Evolutionary conservation across 345 rosid species (phyloP).

Genomic region (Microcos paniculata): DNA sequence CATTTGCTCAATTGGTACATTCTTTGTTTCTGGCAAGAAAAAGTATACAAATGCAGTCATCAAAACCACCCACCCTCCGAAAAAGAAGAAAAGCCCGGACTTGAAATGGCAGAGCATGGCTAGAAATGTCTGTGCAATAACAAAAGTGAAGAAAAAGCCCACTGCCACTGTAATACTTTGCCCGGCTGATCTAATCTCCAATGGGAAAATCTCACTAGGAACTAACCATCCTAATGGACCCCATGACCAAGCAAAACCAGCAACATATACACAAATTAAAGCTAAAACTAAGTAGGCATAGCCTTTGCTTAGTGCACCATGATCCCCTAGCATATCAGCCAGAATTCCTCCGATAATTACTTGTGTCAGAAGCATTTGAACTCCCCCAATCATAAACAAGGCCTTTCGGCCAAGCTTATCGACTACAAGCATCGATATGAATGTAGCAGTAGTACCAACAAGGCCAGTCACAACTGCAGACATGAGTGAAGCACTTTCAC

Average conservation of each 20-base stretch:
- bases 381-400: slow-evolving; percentile 52
- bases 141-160: slow-evolving; percentile 47
- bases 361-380: slow-evolving; percentile 65
- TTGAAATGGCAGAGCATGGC: slow-evolving; percentile 58
- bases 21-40: slow-evolving; percentile 57
- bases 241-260: slow-evolving; percentile 69
- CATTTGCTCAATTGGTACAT: slow-evolving; percentile 55
- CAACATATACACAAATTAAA: slow-evolving; percentile 46
- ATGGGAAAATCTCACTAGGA: slow-evolving; percentile 57
- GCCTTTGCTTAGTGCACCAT: slow-evolving; percentile 30
- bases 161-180: slow-evolving; percentile 60
- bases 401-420: slow-evolving; percentile 58
- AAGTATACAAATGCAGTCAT: slow-evolving; percentile 51
- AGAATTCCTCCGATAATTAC: slow-evolving; percentile 41
- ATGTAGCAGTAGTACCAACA: slow-evolving; percentile 44
- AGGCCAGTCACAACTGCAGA: slow-evolving; percentile 53
- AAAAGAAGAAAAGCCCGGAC: slow-evolving; percentile 60
- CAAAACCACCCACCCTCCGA: slow-evolving; percentile 42
- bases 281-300: slow-evolving; percentile 32
- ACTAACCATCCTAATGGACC: slow-evolving; percentile 72
- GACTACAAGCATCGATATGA: slow-evolving; percentile 55
- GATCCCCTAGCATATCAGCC: slow-evolving; percentile 50
- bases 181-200: slow-evolving; percentile 57
- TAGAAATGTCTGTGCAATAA: slow-evolving; percentile 54
- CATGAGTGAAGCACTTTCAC: slow-evolving; percentile 60